Evolutionary conservation across 164 flowering plant genomes (phyloP).

Genomic region (Warburgia ugandensis): DNA sequence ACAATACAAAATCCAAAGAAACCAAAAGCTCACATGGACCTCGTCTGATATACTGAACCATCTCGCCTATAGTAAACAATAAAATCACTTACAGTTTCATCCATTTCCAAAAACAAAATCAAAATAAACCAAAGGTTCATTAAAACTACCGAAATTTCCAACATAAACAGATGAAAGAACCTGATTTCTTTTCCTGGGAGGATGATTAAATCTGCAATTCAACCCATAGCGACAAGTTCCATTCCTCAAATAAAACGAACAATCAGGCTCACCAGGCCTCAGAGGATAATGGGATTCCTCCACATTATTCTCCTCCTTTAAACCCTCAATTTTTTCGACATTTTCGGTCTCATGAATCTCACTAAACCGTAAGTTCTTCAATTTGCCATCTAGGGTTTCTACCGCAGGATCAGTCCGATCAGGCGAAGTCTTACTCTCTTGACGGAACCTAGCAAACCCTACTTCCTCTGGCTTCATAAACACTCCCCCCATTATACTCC

Average conservation of each 20-base stretch:
- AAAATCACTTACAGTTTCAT: no score
- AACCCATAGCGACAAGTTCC: slow-evolving; percentile 63
- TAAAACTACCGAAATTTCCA: background rate
- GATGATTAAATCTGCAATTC: slow-evolving; percentile 71
- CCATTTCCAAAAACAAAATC: no score
- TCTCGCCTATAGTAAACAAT: no score
- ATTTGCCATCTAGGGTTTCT: slow-evolving; percentile 11
- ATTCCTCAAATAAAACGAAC: slow-evolving; percentile 54
- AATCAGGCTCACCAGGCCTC: slow-evolving; percentile 69
- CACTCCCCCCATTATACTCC: slow-evolving; percentile 22
- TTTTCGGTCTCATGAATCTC: slow-evolving; percentile 9
- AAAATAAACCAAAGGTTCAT: background rate
- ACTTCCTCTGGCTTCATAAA: background rate
- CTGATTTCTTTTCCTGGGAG: slow-evolving; percentile 29
- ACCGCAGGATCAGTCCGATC: background rate
- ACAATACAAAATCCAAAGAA: no score
- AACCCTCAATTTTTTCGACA: background rate
- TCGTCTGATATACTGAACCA: no score
- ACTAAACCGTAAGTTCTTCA: slow-evolving; percentile 14
- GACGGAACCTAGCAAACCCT: background rate
- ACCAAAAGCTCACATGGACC: no score
- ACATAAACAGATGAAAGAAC: slow-evolving; percentile 11
- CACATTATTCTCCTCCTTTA: slow-evolving; percentile 2
- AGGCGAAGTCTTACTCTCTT: no score
- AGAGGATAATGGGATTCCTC: slow-evolving; percentile 35